A percentile compares a stretch with the other conserved stretches of the same genome.
Evolutionary conservation across 2,329 filamentous ascomycete genomes (phyloP).

Genomic region (Coccinonectria pachysandricola): DNA sequence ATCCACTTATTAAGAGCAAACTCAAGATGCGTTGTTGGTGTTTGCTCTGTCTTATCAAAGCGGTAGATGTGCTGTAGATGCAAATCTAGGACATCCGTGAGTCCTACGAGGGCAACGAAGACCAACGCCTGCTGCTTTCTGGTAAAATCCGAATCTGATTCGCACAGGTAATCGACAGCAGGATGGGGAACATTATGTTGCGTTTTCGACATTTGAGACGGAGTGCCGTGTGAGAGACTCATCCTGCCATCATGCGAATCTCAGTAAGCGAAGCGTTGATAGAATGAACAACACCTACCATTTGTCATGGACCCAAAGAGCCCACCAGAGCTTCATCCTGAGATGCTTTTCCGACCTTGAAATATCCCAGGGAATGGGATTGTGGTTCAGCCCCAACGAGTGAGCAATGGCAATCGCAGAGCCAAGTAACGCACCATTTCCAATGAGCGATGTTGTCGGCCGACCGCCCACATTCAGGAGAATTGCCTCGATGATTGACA

Average conservation of each 20-base stretch:
- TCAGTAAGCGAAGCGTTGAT: no score
- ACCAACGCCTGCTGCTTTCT: conserved; percentile 23
- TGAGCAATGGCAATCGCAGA: conserved; percentile 42
- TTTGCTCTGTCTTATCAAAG: conserved; percentile 19
- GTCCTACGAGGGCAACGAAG: conserved; percentile 33
- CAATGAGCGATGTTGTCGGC: conserved; percentile 49
- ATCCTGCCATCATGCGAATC: no score
- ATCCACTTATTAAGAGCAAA: conserved; percentile 33
- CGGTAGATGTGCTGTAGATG: conserved; percentile 26
- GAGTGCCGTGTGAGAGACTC: conserved; percentile 43
- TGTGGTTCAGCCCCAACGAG: conserved; percentile 43
- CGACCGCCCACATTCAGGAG: conserved; percentile 50
- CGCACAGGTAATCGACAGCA: conserved; percentile 24
- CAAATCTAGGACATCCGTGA: conserved; percentile 30
- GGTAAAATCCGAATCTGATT: conserved; percentile 6
- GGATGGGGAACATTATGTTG: conserved; percentile 40
- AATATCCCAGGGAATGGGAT: conserved; percentile 43
- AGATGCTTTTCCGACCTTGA: conserved; percentile 37
- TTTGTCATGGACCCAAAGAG: conserved; percentile 41
- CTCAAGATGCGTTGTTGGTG: conserved; percentile 25
- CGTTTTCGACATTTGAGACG: conserved; percentile 32
- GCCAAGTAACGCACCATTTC: conserved; percentile 42
- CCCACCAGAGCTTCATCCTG: conserved; percentile 47
- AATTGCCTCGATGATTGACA: conserved; percentile 47
- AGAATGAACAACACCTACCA: conserved; percentile 29